Evolutionary conservation across 2,329 filamentous ascomycete species (phyloP).

Genomic region (Pseudogymnoascus sp.): DNA sequence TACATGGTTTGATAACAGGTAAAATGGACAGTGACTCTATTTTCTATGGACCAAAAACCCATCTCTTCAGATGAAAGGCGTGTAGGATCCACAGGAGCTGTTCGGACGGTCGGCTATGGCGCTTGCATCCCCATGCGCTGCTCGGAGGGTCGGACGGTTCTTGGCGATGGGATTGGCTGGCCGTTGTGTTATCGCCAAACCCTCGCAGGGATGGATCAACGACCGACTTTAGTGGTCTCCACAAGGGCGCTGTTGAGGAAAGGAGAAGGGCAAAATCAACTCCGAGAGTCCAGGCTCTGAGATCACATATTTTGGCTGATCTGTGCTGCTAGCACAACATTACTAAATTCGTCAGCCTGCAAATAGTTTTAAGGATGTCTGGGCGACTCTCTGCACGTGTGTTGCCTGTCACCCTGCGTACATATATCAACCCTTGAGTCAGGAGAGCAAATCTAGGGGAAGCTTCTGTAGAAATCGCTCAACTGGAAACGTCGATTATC

Average conservation of each 20-base stretch:
- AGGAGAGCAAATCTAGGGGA: not conserved
- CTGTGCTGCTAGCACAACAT: not conserved
- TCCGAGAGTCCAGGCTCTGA: not conserved
- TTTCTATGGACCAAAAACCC: not conserved
- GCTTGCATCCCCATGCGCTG: not conserved
- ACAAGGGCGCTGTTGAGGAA: not conserved
- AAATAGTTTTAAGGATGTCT: not conserved
- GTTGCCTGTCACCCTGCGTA: not conserved
- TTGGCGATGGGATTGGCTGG: not conserved
- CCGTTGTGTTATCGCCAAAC: not conserved
- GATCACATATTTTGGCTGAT: not conserved
- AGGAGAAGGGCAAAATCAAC: not conserved
- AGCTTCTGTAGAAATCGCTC: not conserved
- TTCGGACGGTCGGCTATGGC: not conserved
- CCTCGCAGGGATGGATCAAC: not conserved
- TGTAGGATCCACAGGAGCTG: not conserved
- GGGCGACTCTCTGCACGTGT: not conserved
- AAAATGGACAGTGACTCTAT: not conserved
- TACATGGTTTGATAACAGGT: not conserved
- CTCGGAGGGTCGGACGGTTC: not conserved
- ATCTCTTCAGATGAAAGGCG: not conserved
- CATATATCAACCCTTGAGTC: not conserved
- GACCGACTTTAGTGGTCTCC: not conserved
- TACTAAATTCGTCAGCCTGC: not conserved
- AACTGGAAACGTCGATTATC: not conserved